Base-by-base conservation (phyloP, 148 eudicot genomes). In the Tetragonia tetragonoides region DNA sequence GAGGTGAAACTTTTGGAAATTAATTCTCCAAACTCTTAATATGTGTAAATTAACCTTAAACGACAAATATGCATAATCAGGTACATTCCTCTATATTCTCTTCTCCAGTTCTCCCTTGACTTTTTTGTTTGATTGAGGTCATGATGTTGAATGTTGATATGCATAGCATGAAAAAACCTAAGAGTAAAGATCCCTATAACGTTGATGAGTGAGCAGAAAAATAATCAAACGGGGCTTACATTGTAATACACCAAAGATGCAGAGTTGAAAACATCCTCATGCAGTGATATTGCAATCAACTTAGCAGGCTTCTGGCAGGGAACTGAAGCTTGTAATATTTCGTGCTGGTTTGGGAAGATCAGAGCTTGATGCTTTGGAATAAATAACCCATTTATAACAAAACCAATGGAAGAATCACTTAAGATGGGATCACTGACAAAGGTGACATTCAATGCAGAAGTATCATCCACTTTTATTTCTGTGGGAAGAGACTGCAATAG, bases 201-300 rank as follows among this genome's bases (percentile, higher is more conserved):
- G 3, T 18, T 65, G 62, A 34, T 46, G 24, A 75, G 54, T 10
- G 63, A 21, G 37, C 42, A 57, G 11, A 38, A n/a, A 51, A 64
- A 63, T 37, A 18, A 12, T 20, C 70, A 63, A 64, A 74, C 73
- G 78, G 76, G 62, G 75, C 92, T 88, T 86, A 95, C 98, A 82
- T 89, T 77, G 85, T 80, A 92, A 87, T 89, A 92, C 64, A 86
- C 84, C 40, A 67, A 84, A 21, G 94, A 83, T 75, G 87, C 89
- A 39, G 98, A 95, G 83, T 87, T 81, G 40, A 95, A 82, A 70
- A 95, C 98, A 76, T 87, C 87, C 87, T 90, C 92, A 84, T 91
- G 91, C 87, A 92, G 73, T 80, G 97, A 85, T 42, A 95, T 88
- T 62, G 83, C 87, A 70, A 87, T 81, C 97, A 95, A 90, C 81